Evolutionary conservation across 1,139 yeast species (phyloP).

Genomic region (Pichia sp.): DNA sequence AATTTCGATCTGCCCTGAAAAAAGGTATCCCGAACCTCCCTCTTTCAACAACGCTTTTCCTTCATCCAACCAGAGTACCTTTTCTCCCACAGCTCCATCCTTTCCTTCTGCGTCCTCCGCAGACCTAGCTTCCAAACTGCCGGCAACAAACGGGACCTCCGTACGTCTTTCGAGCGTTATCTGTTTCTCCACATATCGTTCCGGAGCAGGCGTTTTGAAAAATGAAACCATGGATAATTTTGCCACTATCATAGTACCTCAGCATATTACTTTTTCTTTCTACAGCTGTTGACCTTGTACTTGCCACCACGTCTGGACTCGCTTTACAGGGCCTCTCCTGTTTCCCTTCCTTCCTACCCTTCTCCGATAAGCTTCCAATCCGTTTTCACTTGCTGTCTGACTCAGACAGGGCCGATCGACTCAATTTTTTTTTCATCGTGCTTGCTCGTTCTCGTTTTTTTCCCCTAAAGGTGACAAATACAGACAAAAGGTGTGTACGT

Average conservation of each 20-base stretch:
- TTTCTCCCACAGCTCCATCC: constrained; percentile 7
- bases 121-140: background rate
- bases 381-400: too few species aligned
- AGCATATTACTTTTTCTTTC: background rate
- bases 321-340: too few species aligned
- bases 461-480: background rate
- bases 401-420: too few species aligned
- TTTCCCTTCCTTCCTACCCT: too few species aligned
- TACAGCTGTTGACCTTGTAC: too few species aligned
- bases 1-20: constrained; percentile 24
- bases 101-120: background rate
- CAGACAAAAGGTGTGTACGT: background rate
- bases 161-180: constrained; percentile 4
- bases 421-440: background rate
- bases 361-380: too few species aligned
- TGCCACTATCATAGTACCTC: constrained; percentile 5
- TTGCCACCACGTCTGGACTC: too few species aligned
- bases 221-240: constrained; percentile 9
- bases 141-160: background rate
- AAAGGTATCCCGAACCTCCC: constrained; percentile 16
- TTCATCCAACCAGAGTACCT: constrained; percentile 8
- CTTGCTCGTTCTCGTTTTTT: background rate
- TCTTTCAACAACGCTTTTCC: background rate
- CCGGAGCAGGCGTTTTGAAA: constrained; percentile 8
- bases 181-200: constrained; percentile 8